A percentile compares a stretch with the other conserved stretches of the same genome.
Evolutionary conservation across 768 basidiomycete genomes (phyloP).

Genomic region (Cystobasidium onofrii): DNA sequence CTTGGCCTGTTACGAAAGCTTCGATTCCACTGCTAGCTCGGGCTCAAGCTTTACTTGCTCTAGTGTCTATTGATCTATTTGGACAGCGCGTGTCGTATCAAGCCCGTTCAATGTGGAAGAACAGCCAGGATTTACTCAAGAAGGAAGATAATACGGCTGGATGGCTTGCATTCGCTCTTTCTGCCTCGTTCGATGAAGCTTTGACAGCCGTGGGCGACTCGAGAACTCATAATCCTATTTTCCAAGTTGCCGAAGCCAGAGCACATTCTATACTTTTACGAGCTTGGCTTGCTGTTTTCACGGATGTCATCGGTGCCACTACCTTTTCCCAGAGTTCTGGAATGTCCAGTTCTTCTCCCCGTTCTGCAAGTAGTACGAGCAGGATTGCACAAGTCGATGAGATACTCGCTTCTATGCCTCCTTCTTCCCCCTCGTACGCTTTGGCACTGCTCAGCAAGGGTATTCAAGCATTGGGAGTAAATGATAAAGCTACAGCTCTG

Average conservation of each 20-base stretch:
- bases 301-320: background rate
- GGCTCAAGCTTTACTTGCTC: conserved; percentile 32
- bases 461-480: background rate
- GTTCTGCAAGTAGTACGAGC: background rate
- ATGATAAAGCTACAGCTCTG: background rate
- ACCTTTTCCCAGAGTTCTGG: background rate
- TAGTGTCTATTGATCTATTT: conserved; percentile 33
- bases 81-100: conserved; percentile 3
- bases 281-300: conserved; percentile 2
- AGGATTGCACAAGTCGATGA: background rate
- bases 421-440: background rate
- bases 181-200: background rate
- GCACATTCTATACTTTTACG: background rate
- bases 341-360: background rate
- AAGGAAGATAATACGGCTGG: conserved; percentile 24
- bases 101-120: conserved; percentile 31
- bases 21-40: conserved; percentile 21
- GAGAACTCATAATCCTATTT: background rate
- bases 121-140: conserved; percentile 24
- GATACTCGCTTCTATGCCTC: background rate
- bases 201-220: background rate
- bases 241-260: background rate
- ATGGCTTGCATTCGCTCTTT: conserved; percentile 3
- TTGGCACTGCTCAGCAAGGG: conserved; percentile 11
- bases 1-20: conserved; percentile 33